Evolutionary conservation across 2,329 filamentous ascomycete genomes (phyloP).

Genomic region (Ustulina deusta): DNA sequence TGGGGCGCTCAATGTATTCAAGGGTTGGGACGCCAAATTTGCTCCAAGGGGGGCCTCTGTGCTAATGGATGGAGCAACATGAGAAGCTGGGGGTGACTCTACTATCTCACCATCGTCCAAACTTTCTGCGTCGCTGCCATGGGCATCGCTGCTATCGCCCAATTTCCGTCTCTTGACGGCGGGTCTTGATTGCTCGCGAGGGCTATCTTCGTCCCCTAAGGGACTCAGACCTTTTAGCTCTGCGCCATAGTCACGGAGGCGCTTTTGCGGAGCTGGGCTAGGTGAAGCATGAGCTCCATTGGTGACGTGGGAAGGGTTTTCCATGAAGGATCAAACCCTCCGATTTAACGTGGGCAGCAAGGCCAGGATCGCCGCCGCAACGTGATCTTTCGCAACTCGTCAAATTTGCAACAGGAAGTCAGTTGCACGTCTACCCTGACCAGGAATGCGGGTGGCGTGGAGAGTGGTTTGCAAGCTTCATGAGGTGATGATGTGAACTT

Average conservation of each 20-base stretch:
- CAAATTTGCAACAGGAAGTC: not conserved
- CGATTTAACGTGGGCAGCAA: slow-evolving; percentile 2
- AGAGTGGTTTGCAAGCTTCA: too few species aligned
- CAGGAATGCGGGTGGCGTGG: not conserved
- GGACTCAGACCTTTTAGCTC: slow-evolving; percentile 49
- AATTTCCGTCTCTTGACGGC: slow-evolving; percentile 45
- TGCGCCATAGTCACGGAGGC: slow-evolving; percentile 48
- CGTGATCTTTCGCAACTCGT: not conserved
- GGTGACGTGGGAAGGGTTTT: slow-evolving; percentile 13
- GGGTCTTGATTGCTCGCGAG: slow-evolving; percentile 26
- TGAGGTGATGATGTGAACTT: too few species aligned
- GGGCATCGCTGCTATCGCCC: not conserved
- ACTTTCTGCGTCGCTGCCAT: slow-evolving; percentile 41
- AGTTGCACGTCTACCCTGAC: slow-evolving; percentile 1
- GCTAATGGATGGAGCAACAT: not conserved
- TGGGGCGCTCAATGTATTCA: slow-evolving; percentile 1
- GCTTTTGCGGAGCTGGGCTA: slow-evolving; percentile 43
- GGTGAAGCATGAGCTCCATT: slow-evolving; percentile 13
- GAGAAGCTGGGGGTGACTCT: slow-evolving; percentile 42
- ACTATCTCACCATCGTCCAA: slow-evolving; percentile 53
- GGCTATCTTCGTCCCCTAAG: slow-evolving; percentile 43
- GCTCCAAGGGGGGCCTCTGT: slow-evolving; percentile 9
- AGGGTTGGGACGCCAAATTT: not conserved
- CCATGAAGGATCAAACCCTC: slow-evolving; percentile 30
- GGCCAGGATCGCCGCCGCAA: not conserved